phyloP scores from a whole-genome alignment of 805 yeast species.

The Scheffersomyces amazonensis region DNA sequence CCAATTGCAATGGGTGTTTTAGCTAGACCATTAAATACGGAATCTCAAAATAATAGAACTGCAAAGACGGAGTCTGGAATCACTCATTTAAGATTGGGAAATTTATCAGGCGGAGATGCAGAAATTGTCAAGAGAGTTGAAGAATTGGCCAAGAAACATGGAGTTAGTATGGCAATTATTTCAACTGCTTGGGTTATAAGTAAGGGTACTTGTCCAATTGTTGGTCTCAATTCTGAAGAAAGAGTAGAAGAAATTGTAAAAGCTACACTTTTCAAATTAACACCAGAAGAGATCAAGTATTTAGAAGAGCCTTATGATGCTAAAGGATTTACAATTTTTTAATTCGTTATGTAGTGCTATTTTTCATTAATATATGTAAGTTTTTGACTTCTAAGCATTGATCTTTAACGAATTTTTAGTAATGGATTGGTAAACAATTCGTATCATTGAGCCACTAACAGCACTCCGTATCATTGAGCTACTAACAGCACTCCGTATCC shows the following conservation, averaged over 20 bases:
- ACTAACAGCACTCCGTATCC: no score
- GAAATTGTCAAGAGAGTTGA: slow-evolving; percentile 42
- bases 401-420: no score
- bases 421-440: no score
- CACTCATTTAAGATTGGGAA: slow-evolving; percentile 6
- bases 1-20: slow-evolving; percentile 55
- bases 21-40: slow-evolving; percentile 39
- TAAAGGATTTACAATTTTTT: no score
- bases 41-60: slow-evolving; percentile 7
- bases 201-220: slow-evolving; percentile 13
- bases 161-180: slow-evolving; percentile 41
- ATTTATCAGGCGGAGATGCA: slow-evolving; percentile 9
- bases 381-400: no score
- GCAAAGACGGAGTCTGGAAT: slow-evolving; percentile 6
- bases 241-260: slow-evolving; percentile 11
- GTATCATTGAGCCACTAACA: no score
- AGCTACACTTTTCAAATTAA: not conserved
- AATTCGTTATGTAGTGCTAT: no score
- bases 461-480: not conserved
- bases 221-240: slow-evolving; percentile 10
- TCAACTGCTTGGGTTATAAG: slow-evolving; percentile 14
- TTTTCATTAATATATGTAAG: no score
- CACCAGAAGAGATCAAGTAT: slow-evolving; percentile 19
- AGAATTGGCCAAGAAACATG: slow-evolving; percentile 44
- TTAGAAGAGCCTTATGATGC: slow-evolving; percentile 29